These are phyloP conservation scores for Cruciata laevipes DNA, from an alignment of 257 asterid species.

Conservation along the genomic window DNA sequence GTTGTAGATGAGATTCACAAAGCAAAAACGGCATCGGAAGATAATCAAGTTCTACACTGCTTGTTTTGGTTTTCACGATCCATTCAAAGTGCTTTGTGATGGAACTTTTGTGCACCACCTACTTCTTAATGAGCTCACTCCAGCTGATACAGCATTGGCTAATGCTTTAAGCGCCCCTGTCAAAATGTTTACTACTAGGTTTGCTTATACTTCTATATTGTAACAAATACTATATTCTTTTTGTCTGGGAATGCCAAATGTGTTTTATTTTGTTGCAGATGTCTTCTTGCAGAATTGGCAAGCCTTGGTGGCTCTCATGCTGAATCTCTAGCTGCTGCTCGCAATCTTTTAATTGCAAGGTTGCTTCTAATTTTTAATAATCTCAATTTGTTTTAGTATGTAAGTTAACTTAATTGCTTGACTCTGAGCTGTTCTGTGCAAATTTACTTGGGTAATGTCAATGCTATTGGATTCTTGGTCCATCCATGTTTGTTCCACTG, in stretches of 20 bases:
- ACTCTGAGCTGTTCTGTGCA: neutral
- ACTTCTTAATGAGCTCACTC: conserved; percentile 47
- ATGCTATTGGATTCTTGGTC: neutral
- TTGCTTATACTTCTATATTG: conserved; percentile 10
- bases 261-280: conserved; percentile 36
- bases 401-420: neutral
- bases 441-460: neutral
- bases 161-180: conserved; percentile 70
- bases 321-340: conserved; percentile 62
- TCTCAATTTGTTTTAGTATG: conserved; percentile 7
- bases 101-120: conserved; percentile 94
- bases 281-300: conserved; percentile 71
- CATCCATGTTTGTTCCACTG: neutral
- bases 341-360: conserved; percentile 61
- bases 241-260: no score
- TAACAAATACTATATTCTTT: neutral
- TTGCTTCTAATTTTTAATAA: conserved; percentile 17
- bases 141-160: conserved; percentile 79
- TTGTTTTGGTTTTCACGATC: conserved; percentile 86
- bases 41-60: conserved; percentile 62
- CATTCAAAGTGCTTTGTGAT: conserved; percentile 88
- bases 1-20: conserved; percentile 58
- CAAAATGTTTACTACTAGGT: conserved; percentile 85
- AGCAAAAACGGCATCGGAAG: conserved; percentile 76
- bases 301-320: conserved; percentile 58